These are phyloP conservation scores for Silybum marianum DNA, from an alignment of 129 eudicot genomes.

Conservation along the genomic window DNA sequence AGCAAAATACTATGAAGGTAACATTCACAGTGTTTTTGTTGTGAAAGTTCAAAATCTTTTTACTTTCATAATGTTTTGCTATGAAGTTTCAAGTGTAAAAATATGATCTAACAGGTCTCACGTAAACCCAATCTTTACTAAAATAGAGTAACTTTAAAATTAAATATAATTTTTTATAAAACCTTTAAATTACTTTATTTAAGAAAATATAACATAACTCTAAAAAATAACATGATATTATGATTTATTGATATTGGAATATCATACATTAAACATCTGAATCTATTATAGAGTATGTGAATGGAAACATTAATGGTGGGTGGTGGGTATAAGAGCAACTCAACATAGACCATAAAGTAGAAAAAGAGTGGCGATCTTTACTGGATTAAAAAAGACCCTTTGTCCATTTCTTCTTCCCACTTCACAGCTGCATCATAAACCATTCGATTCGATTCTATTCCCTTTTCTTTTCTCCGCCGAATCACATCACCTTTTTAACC, in stretches of 20 bases:
- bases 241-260: neutral
- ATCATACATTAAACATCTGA: neutral
- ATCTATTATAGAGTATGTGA: neutral
- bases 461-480: neutral
- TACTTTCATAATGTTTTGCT: too few species aligned
- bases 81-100: too few species aligned
- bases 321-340: neutral
- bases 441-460: neutral
- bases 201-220: too few species aligned
- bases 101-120: too few species aligned
- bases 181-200: too few species aligned
- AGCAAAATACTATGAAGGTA: too few species aligned
- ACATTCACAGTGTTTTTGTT: too few species aligned
- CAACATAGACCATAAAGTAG: neutral
- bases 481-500: conserved; percentile 12
- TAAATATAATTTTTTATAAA: too few species aligned
- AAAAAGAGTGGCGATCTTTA: neutral
- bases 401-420: neutral
- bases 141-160: too few species aligned
- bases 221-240: too few species aligned
- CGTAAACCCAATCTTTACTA: too few species aligned
- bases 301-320: neutral
- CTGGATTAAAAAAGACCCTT: neutral
- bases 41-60: too few species aligned
- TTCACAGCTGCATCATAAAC: neutral